phyloP scores from a whole-genome alignment of 345 rosid genomes.

The Arabidopsis arenosa region DNA sequence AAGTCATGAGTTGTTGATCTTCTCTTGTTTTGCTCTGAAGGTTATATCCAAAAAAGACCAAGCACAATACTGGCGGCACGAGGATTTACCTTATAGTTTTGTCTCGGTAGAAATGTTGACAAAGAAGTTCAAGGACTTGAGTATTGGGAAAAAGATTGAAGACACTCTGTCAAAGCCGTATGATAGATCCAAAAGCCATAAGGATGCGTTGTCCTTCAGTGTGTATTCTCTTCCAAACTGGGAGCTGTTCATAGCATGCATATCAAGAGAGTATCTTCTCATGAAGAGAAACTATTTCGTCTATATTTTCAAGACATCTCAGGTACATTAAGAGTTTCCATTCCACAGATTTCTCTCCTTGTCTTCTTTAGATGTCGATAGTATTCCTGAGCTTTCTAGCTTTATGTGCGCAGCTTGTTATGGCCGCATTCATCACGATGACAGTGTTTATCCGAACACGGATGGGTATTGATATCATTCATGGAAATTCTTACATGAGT shows the following conservation, averaged over 20 bases:
- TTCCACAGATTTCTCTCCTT: constrained; percentile 14
- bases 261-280: constrained; percentile 72
- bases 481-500: constrained; percentile 75
- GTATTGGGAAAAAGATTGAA: constrained; percentile 63
- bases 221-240: constrained; percentile 68
- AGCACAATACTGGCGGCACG: constrained; percentile 74
- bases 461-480: constrained; percentile 67
- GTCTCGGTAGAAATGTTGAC: constrained; percentile 64
- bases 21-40: constrained; percentile 37
- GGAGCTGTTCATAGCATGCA: constrained; percentile 74
- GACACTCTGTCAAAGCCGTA: constrained; percentile 72
- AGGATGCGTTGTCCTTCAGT: constrained; percentile 70
- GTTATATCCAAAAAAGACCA: constrained; percentile 83
- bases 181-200: constrained; percentile 77
- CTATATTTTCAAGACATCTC: constrained; percentile 63
- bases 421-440: constrained; percentile 61
- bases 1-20: constrained; percentile 26
- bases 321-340: constrained; percentile 41
- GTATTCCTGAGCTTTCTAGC: constrained; percentile 28
- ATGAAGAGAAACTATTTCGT: constrained; percentile 92
- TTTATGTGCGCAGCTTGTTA: constrained; percentile 56
- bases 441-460: constrained; percentile 71
- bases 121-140: constrained; percentile 71
- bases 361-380: constrained; percentile 11
- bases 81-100: constrained; percentile 64